Evolutionary conservation across 306 rosid genomes (phyloP).

Genomic region (Arachis hypogaea): DNA sequence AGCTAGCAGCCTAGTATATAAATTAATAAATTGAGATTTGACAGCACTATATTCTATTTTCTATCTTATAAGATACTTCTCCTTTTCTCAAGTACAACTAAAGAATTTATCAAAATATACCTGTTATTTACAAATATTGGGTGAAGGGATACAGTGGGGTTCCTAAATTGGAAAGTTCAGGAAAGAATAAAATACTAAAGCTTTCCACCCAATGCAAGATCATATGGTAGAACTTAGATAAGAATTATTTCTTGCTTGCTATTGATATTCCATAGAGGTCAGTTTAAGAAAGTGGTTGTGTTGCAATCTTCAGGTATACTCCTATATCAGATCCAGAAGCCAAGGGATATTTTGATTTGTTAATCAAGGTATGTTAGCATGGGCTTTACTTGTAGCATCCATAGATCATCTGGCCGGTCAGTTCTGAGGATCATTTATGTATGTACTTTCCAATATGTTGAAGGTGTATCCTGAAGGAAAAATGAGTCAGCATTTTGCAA

Average conservation of each 20-base stretch:
- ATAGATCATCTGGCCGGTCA: constrained; percentile 6
- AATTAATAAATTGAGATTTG: neutral
- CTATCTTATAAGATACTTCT: neutral
- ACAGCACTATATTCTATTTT: neutral
- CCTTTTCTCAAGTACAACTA: neutral
- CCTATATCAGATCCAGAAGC: constrained; percentile 95
- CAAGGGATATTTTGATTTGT: constrained; percentile 89
- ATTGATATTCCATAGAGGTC: constrained; percentile 21
- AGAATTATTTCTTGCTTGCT: constrained; percentile 19
- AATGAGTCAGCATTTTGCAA: constrained; percentile 98
- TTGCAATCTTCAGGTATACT: constrained; percentile 72
- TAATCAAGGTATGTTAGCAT: constrained; percentile 73
- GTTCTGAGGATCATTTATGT: constrained; percentile 12
- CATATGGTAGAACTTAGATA: constrained; percentile 25
- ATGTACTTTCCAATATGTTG: constrained; percentile 39
- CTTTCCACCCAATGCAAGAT: constrained; percentile 14
- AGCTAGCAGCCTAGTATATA: neutral
- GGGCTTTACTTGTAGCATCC: constrained; percentile 22
- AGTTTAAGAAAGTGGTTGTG: constrained; percentile 29
- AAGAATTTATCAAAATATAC: neutral
- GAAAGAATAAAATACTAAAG: constrained; percentile 17
- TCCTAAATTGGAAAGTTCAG: neutral
- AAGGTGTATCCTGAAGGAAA: constrained; percentile 96
- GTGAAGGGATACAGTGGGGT: constrained; percentile 21
- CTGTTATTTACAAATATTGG: constrained; percentile 12